Percentiles rank a stretch among this genome's conserved stretches.
phyloP scores from a whole-genome alignment of 371 early-diverging fungal genomes.

The Batkoa obscura region DNA sequence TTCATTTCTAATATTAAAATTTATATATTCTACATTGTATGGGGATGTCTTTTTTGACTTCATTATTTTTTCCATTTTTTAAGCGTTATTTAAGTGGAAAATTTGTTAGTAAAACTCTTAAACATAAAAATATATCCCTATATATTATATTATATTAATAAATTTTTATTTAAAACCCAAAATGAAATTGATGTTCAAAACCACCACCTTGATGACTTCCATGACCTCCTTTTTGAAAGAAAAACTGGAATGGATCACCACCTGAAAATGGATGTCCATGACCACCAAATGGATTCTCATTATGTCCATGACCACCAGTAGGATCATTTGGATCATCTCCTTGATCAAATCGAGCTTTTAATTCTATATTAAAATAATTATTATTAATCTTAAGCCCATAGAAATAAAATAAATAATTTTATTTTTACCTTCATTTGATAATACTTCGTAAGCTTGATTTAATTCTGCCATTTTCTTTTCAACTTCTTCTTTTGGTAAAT shows the following conservation, averaged over 20 bases:
- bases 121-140: too few relatives aligned
- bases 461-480: constrained; percentile 80
- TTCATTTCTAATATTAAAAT: too few relatives aligned
- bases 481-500: constrained; percentile 51
- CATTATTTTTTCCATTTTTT: too few relatives aligned
- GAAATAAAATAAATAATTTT: not conserved
- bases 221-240: constrained; percentile 7
- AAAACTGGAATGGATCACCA: constrained; percentile 7
- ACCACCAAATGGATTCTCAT: constrained; percentile 11
- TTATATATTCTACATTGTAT: too few relatives aligned
- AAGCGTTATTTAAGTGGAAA: too few relatives aligned
- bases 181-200: too few relatives aligned
- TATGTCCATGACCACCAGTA: constrained; percentile 23
- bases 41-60: not conserved
- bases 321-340: constrained; percentile 90
- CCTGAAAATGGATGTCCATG: constrained; percentile 8
- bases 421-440: constrained; percentile 50
- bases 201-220: constrained; percentile 20
- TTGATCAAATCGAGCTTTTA: constrained; percentile 53
- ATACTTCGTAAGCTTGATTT: constrained; percentile 82
- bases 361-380: not conserved
- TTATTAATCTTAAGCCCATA: constrained; percentile 9
- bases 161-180: too few relatives aligned
- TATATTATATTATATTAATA: too few relatives aligned
- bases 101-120: too few relatives aligned